Evolutionary conservation across 495 filamentous ascomycete genomes (phyloP).

Genomic region (Annulohypoxylon maeteangense): DNA sequence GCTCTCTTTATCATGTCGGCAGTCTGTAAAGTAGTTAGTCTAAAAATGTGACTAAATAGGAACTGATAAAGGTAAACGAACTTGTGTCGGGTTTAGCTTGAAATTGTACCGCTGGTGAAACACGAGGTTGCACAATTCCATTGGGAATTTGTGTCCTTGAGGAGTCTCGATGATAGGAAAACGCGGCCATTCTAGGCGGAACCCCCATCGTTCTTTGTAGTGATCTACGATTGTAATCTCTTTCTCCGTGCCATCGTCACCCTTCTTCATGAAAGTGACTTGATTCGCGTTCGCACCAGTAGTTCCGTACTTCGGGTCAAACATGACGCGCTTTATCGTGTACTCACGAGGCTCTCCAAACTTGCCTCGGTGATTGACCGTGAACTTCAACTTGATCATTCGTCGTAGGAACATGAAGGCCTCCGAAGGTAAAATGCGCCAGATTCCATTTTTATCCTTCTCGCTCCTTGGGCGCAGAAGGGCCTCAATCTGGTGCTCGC

Average conservation of each 20-base stretch:
- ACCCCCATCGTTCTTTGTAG: conserved; percentile 72
- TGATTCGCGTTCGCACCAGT: conserved; percentile 64
- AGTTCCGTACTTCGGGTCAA: conserved; percentile 41
- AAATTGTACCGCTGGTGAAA: conserved; percentile 78
- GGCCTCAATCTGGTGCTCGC: background rate
- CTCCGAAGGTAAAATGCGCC: conserved; percentile 44
- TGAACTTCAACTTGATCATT: conserved; percentile 73
- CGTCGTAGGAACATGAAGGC: conserved; percentile 63
- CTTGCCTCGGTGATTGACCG: conserved; percentile 67
- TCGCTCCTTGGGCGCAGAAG: background rate
- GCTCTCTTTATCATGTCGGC: conserved; percentile 89
- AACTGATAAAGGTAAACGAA: conserved; percentile 23
- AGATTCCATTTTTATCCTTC: background rate
- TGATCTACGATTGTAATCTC: conserved; percentile 70
- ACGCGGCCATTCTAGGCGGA: conserved; percentile 59
- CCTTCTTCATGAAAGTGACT: conserved; percentile 66
- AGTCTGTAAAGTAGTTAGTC: conserved; percentile 58
- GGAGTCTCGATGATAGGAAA: conserved; percentile 79
- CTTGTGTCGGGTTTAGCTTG: conserved; percentile 76
- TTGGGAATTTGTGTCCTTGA: conserved; percentile 73
- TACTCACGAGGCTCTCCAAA: conserved; percentile 60
- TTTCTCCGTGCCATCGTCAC: conserved; percentile 58
- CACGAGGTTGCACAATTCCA: conserved; percentile 71
- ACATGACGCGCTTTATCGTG: conserved; percentile 69
- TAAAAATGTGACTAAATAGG: background rate